Evolutionary conservation across 2,329 filamentous ascomycete genomes (phyloP).

Genomic region (Leptographium lundbergii): DNA sequence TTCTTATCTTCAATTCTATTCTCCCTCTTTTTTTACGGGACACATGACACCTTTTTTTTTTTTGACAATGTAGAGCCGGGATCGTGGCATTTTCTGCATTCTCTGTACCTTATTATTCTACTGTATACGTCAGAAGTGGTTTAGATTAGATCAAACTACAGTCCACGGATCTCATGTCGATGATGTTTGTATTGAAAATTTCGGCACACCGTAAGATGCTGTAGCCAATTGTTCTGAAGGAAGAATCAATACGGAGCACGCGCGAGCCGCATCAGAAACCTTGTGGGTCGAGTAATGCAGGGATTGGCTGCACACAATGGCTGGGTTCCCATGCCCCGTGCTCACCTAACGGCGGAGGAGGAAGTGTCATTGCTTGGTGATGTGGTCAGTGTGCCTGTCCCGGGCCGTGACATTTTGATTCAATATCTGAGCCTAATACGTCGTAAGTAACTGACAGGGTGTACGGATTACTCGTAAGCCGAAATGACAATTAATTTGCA

Average conservation of each 20-base stretch:
- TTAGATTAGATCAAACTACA: background rate
- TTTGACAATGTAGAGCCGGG: background rate
- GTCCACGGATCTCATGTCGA: background rate
- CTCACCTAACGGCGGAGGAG: background rate
- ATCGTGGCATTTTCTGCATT: background rate
- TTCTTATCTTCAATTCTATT: background rate
- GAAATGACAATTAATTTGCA: background rate
- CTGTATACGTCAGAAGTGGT: background rate
- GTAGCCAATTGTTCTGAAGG: background rate
- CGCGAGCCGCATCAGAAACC: background rate
- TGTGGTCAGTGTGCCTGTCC: background rate
- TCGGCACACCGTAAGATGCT: background rate
- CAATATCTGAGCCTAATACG: background rate
- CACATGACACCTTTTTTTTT: background rate
- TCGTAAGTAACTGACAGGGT: background rate
- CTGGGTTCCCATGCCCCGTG: background rate
- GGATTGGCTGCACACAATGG: background rate
- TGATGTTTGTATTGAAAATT: background rate
- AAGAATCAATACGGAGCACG: background rate
- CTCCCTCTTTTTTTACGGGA: background rate
- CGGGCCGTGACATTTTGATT: background rate
- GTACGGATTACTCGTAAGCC: too few relatives aligned
- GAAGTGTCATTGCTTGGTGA: background rate
- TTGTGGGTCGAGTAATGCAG: background rate
- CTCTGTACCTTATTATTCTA: background rate